These are phyloP conservation scores for Penicillium sp. DNA, from an alignment of 2,329 filamentous ascomycete species.

Conservation along the genomic window DNA sequence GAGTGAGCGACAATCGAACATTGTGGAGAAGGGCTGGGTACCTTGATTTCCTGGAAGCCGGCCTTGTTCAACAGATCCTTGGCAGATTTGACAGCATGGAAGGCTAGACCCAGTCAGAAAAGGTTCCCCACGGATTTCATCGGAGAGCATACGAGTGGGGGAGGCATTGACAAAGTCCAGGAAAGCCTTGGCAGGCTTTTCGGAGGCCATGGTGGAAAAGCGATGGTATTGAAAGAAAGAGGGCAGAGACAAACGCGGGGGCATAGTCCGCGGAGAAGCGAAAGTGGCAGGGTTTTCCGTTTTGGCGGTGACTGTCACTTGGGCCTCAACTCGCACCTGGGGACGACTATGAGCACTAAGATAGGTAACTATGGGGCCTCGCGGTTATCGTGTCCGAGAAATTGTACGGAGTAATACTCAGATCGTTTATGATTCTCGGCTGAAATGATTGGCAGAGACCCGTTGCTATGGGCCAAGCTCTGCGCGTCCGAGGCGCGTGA, in stretches of 20 bases:
- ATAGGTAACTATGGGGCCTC: not conserved
- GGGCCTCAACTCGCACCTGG: not conserved
- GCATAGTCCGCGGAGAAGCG: slow-evolving; percentile 3
- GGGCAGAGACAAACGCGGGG: slow-evolving; percentile 4
- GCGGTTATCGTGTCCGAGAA: not conserved
- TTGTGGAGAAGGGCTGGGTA: slow-evolving; percentile 26
- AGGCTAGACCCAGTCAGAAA: slow-evolving; percentile 58
- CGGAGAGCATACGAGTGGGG: slow-evolving; percentile 69
- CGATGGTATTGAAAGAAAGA: slow-evolving; percentile 11
- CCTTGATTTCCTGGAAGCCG: slow-evolving; percentile 81
- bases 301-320: slow-evolving; percentile 16
- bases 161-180: slow-evolving; percentile 91
- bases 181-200: slow-evolving; percentile 70
- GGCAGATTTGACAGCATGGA: slow-evolving; percentile 84
- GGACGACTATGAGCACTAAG: not conserved
- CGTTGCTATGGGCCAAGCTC: slow-evolving; percentile 20
- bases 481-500: slow-evolving; percentile 21
- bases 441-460: slow-evolving; percentile 15
- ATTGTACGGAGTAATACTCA: not conserved
- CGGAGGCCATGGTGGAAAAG: slow-evolving; percentile 32
- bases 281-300: slow-evolving; percentile 10
- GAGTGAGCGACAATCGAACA: not conserved
- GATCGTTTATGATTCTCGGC: not conserved
- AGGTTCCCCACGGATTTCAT: slow-evolving; percentile 1
- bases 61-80: slow-evolving; percentile 73